A percentile compares a stretch with the other conserved stretches of the same genome.
Conservation (phyloP, 2,329 filamentous ascomycete species). For the Didymellaceae sp. region DNA sequence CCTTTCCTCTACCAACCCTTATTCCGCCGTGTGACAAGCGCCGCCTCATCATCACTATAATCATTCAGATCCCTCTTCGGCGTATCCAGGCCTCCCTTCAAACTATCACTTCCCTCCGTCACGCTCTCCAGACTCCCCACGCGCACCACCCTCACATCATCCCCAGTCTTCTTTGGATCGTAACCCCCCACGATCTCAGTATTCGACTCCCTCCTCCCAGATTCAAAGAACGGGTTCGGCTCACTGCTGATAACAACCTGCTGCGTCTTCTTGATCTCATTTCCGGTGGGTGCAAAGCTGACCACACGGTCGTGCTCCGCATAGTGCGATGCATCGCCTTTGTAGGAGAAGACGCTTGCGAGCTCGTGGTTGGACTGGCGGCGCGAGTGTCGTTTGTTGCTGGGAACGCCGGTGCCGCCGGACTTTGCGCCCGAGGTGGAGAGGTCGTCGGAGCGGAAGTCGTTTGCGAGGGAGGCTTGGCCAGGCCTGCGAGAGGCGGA, state of each 20-base stretch:
- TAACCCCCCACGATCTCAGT: constrained; percentile 18
- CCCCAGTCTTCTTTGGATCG: constrained; percentile 9
- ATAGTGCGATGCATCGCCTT: constrained; percentile 17
- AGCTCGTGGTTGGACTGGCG: constrained; percentile 36
- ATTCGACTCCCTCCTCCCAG: constrained; percentile 13
- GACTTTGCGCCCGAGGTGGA: constrained; percentile 25
- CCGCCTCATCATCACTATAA: constrained; percentile 36
- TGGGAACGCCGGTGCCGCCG: constrained; percentile 2
- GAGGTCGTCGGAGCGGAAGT: constrained; percentile 41
- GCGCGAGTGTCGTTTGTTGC: constrained; percentile 8
- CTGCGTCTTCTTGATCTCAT: constrained; percentile 42
- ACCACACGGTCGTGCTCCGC: constrained; percentile 15
- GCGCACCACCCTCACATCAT: constrained; percentile 17
- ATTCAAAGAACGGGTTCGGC: constrained; percentile 29
- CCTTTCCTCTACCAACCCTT: constrained; percentile 6
- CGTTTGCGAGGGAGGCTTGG: constrained; percentile 34
- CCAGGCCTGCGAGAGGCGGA: constrained; percentile 39
- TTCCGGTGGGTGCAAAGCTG: constrained; percentile 33
- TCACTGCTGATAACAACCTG: constrained; percentile 35
- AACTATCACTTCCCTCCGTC: constrained; percentile 31
- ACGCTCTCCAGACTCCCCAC: constrained; percentile 33
- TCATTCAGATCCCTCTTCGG: constrained; percentile 23
- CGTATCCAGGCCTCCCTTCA: constrained; percentile 24
- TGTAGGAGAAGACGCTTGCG: constrained; percentile 29
- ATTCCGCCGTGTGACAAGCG: constrained; percentile 23